Conservation (phyloP, 2,329 filamentous ascomycete genomes). For the Pestalotiopsis sp. region DNA sequence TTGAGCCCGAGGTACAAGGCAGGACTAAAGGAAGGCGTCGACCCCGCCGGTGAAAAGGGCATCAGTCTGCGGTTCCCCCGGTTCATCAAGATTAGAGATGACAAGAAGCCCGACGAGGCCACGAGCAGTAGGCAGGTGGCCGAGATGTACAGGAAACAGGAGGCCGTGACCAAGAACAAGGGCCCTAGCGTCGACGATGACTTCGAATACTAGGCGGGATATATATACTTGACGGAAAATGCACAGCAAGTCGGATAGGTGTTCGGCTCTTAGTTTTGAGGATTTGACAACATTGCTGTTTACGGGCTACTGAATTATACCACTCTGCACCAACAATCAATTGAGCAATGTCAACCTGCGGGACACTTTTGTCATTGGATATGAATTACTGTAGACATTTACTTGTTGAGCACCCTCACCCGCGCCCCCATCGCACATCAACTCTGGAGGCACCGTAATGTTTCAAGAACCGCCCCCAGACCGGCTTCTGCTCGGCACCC, state of each 20-base stretch:
- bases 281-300: neutral
- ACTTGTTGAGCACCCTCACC: neutral
- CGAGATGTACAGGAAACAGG: conserved; percentile 96
- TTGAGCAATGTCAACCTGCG: too few relatives aligned
- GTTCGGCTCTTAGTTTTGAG: neutral
- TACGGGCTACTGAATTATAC: neutral
- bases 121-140: conserved; percentile 84
- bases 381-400: too few relatives aligned
- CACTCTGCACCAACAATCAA: neutral
- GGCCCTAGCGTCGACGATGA: conserved; percentile 90
- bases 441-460: conserved; percentile 9
- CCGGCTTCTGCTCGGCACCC: neutral
- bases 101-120: conserved; percentile 93
- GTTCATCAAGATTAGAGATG: conserved; percentile 89
- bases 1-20: conserved; percentile 92
- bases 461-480: conserved; percentile 13
- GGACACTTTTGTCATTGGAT: too few relatives aligned
- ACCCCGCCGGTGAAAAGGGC: conserved; percentile 71
- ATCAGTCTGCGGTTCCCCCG: conserved; percentile 89
- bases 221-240: neutral
- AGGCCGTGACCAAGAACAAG: conserved; percentile 85
- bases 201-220: conserved; percentile 82
- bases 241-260: neutral
- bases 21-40: conserved; percentile 80
- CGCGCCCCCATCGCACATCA: conserved; percentile 10